Percentiles rank a stretch among this genome's conserved stretches.
Conservation (phyloP, 257 asterid species). For the Penstemon newberryi region DNA sequence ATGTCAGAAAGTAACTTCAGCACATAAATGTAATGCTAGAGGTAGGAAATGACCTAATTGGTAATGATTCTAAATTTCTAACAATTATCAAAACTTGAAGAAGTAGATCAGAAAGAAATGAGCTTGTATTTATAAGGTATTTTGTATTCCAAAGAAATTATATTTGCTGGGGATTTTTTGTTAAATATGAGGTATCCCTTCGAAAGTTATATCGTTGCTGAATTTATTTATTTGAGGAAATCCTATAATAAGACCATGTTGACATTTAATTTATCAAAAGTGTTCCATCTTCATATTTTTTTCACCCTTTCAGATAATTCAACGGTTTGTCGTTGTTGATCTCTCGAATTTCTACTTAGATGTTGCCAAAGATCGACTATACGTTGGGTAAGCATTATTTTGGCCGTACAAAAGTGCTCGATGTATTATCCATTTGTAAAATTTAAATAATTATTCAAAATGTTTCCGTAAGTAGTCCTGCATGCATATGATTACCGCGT, state of each 20-base stretch:
- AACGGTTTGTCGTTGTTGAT: conserved; percentile 87
- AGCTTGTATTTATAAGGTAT: neutral
- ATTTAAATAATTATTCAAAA: too few species aligned
- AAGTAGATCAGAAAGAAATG: neutral
- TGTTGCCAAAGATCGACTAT: conserved; percentile 94
- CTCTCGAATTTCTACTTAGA: conserved; percentile 96
- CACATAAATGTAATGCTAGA: neutral
- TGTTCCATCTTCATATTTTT: conserved; percentile 2
- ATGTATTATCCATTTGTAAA: neutral
- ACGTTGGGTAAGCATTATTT: conserved; percentile 72
- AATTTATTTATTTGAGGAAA: too few species aligned
- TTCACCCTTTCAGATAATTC: conserved; percentile 63
- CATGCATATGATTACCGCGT: neutral
- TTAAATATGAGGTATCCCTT: too few species aligned
- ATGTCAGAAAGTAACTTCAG: neutral
- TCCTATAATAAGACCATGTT: neutral
- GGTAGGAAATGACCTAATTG: neutral
- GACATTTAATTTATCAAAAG: neutral
- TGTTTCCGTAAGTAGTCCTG: too few species aligned
- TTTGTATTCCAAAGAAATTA: neutral
- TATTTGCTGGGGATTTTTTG: neutral
- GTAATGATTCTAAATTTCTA: neutral
- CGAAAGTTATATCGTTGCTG: too few species aligned
- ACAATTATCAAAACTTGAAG: neutral
- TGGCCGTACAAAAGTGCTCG: conserved; percentile 16